phyloP scores from a whole-genome alignment of 441 rosid species.

The Erodium trifolium region DNA sequence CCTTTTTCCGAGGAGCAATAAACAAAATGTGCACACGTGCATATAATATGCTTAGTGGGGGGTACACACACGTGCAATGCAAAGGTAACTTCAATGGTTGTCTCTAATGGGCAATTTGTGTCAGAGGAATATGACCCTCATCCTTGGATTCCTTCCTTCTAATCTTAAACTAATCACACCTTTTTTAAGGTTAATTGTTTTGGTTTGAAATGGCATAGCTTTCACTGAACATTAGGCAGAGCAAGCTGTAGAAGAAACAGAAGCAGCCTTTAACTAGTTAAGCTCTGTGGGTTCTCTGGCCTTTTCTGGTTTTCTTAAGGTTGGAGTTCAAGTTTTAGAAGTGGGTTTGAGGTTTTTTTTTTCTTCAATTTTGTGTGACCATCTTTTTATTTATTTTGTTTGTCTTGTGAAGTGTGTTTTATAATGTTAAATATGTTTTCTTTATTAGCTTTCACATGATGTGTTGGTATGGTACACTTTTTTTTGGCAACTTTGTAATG shows the following conservation, averaged over 20 bases:
- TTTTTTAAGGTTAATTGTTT: background rate
- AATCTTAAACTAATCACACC: conserved; percentile 19
- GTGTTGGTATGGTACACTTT: background rate
- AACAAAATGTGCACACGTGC: conserved; percentile 44
- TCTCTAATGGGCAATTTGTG: conserved; percentile 37
- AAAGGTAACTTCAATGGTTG: conserved; percentile 34
- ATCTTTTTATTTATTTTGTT: background rate
- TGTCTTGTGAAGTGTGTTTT: conserved; percentile 17
- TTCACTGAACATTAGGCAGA: background rate
- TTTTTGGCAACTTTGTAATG: too few relatives aligned
- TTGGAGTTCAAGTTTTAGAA: conserved; percentile 10
- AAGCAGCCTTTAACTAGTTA: background rate
- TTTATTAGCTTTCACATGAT: conserved; percentile 9
- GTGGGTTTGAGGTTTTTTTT: background rate
- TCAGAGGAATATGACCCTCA: conserved; percentile 40
- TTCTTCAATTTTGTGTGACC: too few relatives aligned
- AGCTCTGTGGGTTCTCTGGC: background rate
- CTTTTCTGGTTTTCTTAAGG: background rate
- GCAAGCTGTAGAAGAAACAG: background rate
- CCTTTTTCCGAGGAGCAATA: conserved; percentile 25
- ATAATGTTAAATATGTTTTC: background rate
- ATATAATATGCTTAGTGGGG: conserved; percentile 16
- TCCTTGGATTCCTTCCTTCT: conserved; percentile 47
- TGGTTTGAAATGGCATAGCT: background rate
- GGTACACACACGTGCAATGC: conserved; percentile 44